Evolutionary conservation across 768 basidiomycete species (phyloP).

Genomic region (Coprinopsis sp.): DNA sequence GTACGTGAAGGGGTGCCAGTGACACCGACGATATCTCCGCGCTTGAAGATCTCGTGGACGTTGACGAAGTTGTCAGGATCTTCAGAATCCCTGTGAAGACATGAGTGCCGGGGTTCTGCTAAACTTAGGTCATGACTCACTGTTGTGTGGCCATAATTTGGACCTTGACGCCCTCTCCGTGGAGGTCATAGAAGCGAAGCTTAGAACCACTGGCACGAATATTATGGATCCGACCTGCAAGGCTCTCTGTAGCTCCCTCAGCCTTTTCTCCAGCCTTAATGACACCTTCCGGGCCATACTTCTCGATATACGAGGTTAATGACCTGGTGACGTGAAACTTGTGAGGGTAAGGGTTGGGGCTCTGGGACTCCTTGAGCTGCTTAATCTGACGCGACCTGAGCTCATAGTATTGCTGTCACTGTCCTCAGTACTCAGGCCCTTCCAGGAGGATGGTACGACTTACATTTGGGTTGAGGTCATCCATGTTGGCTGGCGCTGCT

Average conservation of each 20-base stretch:
- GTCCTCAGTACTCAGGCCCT: constrained; percentile 1
- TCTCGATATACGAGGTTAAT: constrained; percentile 64
- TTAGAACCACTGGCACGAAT: constrained; percentile 80
- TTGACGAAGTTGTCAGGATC: constrained; percentile 62
- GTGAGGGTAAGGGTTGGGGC: constrained; percentile 97
- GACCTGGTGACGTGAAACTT: constrained; percentile 90
- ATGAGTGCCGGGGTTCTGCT: neutral
- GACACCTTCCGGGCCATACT: constrained; percentile 70
- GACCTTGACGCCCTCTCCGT: constrained; percentile 87
- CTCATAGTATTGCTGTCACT: constrained; percentile 92
- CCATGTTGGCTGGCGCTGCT: constrained; percentile 50
- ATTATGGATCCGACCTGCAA: constrained; percentile 91
- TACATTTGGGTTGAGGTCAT: constrained; percentile 89
- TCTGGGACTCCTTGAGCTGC: constrained; percentile 75
- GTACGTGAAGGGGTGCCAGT: constrained; percentile 85
- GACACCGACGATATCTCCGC: constrained; percentile 96
- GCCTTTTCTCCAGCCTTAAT: constrained; percentile 66
- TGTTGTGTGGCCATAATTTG: constrained; percentile 92
- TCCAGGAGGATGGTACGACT: constrained; percentile 27
- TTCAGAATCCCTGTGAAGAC: constrained; percentile 49
- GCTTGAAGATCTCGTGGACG: constrained; percentile 82
- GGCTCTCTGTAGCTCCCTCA: constrained; percentile 48
- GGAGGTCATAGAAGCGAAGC: constrained; percentile 91
- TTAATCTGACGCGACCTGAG: constrained; percentile 85
- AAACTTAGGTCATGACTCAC: constrained; percentile 37